Evolutionary conservation across 2,329 filamentous ascomycete genomes (phyloP).

Genomic region (Zasmidium citrigriseum): DNA sequence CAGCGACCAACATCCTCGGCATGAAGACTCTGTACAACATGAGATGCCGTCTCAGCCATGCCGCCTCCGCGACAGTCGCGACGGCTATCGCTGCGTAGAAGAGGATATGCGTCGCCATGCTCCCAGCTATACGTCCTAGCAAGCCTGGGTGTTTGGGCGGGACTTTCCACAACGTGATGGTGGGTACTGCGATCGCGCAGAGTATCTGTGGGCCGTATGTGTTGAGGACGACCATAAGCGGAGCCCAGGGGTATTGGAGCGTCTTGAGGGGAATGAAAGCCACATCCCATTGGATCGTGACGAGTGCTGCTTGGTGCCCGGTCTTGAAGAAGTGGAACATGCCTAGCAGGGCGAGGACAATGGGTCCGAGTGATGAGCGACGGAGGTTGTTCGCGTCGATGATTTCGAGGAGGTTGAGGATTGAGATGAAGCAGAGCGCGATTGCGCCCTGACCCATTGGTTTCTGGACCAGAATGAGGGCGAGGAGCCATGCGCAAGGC

Average conservation of each 20-base stretch:
- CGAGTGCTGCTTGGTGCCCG: conserved; percentile 85
- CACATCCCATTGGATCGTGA: conserved; percentile 92
- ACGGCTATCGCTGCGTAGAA: conserved; percentile 83
- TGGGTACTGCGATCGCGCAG: conserved; percentile 74
- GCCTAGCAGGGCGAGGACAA: conserved; percentile 83
- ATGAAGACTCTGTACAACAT: conserved; percentile 96
- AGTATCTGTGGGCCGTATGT: conserved; percentile 88
- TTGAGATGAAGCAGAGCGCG: conserved; percentile 81
- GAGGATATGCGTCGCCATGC: conserved; percentile 71
- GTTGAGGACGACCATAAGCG: conserved; percentile 78
- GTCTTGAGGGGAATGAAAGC: conserved; percentile 86
- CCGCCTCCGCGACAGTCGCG: conserved; percentile 88
- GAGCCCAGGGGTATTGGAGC: conserved; percentile 87
- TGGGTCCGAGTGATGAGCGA: conserved; percentile 74
- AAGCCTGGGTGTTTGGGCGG: conserved; percentile 66
- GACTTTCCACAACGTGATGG: conserved; percentile 86
- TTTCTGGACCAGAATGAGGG: conserved; percentile 80
- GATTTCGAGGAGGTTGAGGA: conserved; percentile 72
- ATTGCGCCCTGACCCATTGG: conserved; percentile 90
- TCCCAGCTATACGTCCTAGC: conserved; percentile 69
- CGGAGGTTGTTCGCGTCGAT: conserved; percentile 63
- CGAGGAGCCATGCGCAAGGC: conserved; percentile 74
- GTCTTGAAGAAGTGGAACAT: conserved; percentile 98
- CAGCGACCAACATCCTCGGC: conserved; percentile 85
- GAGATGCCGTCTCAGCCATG: conserved; percentile 81